Percentiles rank a stretch among this genome's conserved stretches.
Evolutionary conservation across 2,329 filamentous ascomycete genomes (phyloP).

Genomic region (Aureobasidium melanogenum): DNA sequence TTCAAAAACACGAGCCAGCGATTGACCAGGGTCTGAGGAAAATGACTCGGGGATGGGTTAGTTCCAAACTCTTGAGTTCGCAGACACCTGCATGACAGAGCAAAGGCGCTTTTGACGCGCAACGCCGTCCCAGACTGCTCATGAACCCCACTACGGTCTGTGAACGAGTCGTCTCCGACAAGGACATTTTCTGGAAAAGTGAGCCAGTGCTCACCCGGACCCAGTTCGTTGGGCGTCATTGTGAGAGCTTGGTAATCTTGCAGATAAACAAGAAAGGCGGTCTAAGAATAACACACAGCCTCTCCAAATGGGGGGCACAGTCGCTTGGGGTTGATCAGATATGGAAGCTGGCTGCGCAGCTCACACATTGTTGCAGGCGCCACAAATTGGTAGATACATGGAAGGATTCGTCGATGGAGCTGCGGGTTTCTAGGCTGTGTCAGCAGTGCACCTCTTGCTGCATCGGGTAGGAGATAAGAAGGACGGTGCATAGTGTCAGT

Average conservation of each 20-base stretch:
- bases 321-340: not conserved
- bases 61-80: conserved; percentile 8
- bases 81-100: conserved; percentile 10
- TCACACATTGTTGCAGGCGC: conserved; percentile 4
- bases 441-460: not conserved
- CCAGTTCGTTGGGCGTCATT: conserved; percentile 6
- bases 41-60: conserved; percentile 2
- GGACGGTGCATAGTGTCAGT: not conserved
- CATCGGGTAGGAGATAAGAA: not conserved
- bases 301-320: not conserved
- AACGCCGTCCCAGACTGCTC: not conserved
- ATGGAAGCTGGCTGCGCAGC: not conserved
- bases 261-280: not conserved
- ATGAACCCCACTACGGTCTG: not conserved
- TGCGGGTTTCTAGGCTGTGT: not conserved
- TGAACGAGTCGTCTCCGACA: not conserved
- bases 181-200: not conserved
- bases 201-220: not conserved
- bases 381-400: not conserved
- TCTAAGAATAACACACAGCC: conserved; percentile 9
- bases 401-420: not conserved
- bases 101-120: not conserved
- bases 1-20: conserved; percentile 1
- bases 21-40: not conserved
- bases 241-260: conserved; percentile 3